Evolutionary conservation across 2,329 filamentous ascomycete species (phyloP).

Genomic region (Ophiostoma sp.): DNA sequence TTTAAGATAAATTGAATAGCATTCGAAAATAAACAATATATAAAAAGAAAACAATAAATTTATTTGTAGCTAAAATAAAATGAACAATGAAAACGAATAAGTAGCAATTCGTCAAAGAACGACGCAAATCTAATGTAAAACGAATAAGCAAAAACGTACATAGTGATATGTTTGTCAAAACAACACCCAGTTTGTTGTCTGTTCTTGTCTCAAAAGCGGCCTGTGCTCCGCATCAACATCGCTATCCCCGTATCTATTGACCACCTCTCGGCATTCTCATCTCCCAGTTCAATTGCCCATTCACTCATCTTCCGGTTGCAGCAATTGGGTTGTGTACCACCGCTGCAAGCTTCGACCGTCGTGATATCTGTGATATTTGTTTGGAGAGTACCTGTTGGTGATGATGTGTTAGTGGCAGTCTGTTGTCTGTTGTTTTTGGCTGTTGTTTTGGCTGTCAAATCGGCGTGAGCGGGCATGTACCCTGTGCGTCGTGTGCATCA

Average conservation of each 20-base stretch:
- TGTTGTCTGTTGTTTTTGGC: background rate
- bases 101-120: too few species aligned
- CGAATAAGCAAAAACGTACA: background rate
- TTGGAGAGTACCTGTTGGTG: background rate
- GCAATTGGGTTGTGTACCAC: background rate
- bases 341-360: background rate
- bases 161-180: background rate
- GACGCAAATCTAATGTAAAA: background rate
- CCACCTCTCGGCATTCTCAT: background rate
- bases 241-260: background rate
- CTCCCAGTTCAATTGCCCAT: too few species aligned
- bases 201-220: background rate
- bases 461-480: background rate
- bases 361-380: background rate
- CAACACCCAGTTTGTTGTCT: background rate
- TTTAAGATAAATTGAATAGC: too few species aligned
- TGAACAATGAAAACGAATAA: background rate
- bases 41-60: background rate
- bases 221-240: background rate
- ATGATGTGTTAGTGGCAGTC: background rate
- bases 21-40: too few species aligned
- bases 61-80: too few species aligned
- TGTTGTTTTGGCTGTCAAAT: background rate
- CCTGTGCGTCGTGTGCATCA: background rate
- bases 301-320: background rate